Evolutionary conservation across 139 green algal genomes (phyloP).

Genomic region (Chlamydomonas sphaeroides): DNA sequence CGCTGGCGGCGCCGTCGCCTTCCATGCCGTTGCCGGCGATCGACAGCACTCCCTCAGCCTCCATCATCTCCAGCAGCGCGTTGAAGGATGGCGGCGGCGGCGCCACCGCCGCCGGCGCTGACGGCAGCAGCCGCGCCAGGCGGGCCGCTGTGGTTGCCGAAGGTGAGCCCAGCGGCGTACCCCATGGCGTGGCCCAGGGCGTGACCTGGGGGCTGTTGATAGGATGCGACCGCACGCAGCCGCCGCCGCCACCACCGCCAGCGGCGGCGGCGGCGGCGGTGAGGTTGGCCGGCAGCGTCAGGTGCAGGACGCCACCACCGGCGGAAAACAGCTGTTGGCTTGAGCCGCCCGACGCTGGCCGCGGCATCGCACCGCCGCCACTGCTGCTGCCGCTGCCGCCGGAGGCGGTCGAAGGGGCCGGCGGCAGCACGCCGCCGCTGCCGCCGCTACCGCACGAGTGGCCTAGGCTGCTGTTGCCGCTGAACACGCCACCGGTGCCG

Average conservation of each 20-base stretch:
- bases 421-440: neutral
- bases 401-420: neutral
- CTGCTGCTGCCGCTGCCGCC: neutral
- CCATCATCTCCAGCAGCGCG: conserved; percentile 16
- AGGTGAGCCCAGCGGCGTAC: conserved; percentile 15
- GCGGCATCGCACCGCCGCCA: too few species aligned
- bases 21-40: too few species aligned
- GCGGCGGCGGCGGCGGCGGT: neutral
- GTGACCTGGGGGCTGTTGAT: conserved; percentile 15
- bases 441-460: neutral
- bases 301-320: neutral
- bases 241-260: neutral
- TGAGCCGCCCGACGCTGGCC: too few species aligned
- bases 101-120: neutral
- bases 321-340: too few species aligned
- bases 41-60: conserved; percentile 6
- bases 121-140: neutral
- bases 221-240: conserved; percentile 11
- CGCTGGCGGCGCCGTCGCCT: too few species aligned
- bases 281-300: neutral
- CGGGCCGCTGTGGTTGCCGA: neutral
- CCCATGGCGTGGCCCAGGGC: conserved; percentile 29
- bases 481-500: neutral
- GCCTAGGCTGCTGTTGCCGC: neutral
- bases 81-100: conserved; percentile 5